Base-by-base conservation (phyloP, 2,329 filamentous ascomycete species). In the Venturiaceae sp. region DNA sequence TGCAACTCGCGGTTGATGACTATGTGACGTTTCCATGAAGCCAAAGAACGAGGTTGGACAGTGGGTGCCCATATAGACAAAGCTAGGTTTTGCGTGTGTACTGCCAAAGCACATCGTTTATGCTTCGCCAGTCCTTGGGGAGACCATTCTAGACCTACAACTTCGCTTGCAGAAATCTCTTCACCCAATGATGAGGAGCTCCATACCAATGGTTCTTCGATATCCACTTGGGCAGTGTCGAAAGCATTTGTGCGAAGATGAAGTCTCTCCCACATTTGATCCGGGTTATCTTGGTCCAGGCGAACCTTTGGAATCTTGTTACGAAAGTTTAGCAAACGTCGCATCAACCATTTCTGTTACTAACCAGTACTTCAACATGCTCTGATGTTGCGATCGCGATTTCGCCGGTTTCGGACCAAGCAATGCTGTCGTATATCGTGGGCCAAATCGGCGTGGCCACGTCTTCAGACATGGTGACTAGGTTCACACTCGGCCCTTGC, bases 321-420 rank as follows among this genome's bases (percentile, higher is more conserved):
- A 54, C 28, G 13, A 44, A 55, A 6, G 32, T 33, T 63, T 61
- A 60, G 57, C 26, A 33, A 37, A n/a, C 23, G 47, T 67, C 60
- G 34, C 56, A 36, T 14, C 9, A 53, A 53, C 39, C 28, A 30
- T 34, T 39, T 5, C 23, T 44, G 3, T 26, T 50, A 23, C 59
- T 36, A 60, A 81, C 72, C 62, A 84, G 65, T 39, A 84, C 71
- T 44, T 81, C 74, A 19, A 84, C 74, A 61, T 75, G 71, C 64
- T 84, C 81, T 55, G 80, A 78, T 11, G 77, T 77, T 14, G 79
- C 80, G 52, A 84, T 68, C 6, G 81, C 82, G 47, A 85, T 73
- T 53, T 80, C 77, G 50, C 80, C 79, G 63, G 84, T 81, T 39
- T 73, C 68, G 6, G 82, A 84, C 81, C 83, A 85, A 55, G 76